Percentiles rank a stretch among this genome's conserved stretches.
These are phyloP conservation scores for Macadamia tetraphylla DNA, from an alignment of 164 flowering plant species.

Conservation along the genomic window DNA sequence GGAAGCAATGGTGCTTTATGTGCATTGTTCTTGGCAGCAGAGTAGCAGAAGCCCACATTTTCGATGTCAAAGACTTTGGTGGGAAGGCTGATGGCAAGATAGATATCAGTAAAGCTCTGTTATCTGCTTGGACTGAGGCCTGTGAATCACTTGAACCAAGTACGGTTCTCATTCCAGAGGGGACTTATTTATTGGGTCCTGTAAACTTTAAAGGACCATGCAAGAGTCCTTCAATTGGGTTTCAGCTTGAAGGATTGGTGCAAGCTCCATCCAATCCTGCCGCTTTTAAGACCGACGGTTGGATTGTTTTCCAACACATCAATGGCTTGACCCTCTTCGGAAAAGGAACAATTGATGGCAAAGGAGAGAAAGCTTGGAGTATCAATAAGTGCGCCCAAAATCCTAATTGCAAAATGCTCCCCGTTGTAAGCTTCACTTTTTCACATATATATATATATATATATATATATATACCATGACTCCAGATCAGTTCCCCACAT, in stretches of 20 bases:
- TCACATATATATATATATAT: too few species aligned
- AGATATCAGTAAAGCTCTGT: background rate
- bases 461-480: too few species aligned
- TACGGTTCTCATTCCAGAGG: too few species aligned
- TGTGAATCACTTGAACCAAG: too few species aligned
- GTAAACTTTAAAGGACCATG: slow-evolving; percentile 32
- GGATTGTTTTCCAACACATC: slow-evolving; percentile 36
- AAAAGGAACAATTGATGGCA: slow-evolving; percentile 10
- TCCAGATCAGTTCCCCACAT: too few species aligned
- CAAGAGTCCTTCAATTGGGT: slow-evolving; percentile 4
- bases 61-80: background rate
- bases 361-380: too few species aligned
- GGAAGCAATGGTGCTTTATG: too few species aligned
- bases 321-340: slow-evolving; percentile 23
- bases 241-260: slow-evolving; percentile 22
- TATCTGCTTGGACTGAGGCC: too few species aligned
- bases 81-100: background rate
- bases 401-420: slow-evolving; percentile 11
- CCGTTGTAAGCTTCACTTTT: slow-evolving; percentile 18
- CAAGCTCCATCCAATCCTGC: slow-evolving; percentile 17
- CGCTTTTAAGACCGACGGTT: slow-evolving; percentile 8
- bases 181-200: too few species aligned
- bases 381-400: slow-evolving; percentile 8
- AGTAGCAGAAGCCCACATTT: background rate
- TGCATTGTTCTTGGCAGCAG: too few species aligned